A percentile compares a stretch with the other conserved stretches of the same genome.
These are phyloP conservation scores for Trichoderma reesei DNA, from an alignment of 495 filamentous ascomycete genomes.

Conservation along the genomic window DNA sequence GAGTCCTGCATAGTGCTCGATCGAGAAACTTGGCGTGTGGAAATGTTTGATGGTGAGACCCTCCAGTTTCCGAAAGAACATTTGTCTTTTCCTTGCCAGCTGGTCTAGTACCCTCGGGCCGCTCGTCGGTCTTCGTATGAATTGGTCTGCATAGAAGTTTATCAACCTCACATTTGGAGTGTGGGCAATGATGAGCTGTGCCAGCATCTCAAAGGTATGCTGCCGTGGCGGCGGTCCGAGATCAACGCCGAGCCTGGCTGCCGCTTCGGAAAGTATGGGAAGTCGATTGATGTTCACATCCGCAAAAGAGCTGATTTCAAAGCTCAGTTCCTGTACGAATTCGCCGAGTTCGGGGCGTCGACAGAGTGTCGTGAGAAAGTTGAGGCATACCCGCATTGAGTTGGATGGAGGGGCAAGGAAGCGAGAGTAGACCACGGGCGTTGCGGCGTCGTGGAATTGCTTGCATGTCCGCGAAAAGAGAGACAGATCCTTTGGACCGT, in stretches of 20 bases:
- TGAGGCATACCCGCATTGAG: background rate
- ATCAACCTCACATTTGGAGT: background rate
- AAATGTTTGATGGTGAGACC: background rate
- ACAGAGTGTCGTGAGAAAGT: background rate
- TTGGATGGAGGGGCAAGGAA: background rate
- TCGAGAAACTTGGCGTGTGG: background rate
- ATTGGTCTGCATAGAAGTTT: background rate
- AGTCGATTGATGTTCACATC: background rate
- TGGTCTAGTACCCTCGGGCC: background rate
- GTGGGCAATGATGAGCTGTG: background rate
- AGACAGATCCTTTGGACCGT: background rate
- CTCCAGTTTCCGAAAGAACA: background rate
- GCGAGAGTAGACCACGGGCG: background rate
- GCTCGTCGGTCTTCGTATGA: background rate
- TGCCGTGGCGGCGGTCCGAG: background rate
- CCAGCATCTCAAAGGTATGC: background rate
- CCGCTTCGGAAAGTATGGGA: background rate
- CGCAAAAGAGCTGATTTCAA: background rate
- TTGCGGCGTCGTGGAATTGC: background rate
- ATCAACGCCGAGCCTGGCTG: background rate
- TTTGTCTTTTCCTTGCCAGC: background rate
- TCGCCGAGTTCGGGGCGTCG: background rate
- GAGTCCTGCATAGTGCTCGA: background rate
- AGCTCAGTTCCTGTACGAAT: background rate
- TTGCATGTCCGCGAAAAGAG: background rate